Base-by-base conservation (phyloP, 768 basidiomycete genomes). In the Hypsizygus marmoreus region DNA sequence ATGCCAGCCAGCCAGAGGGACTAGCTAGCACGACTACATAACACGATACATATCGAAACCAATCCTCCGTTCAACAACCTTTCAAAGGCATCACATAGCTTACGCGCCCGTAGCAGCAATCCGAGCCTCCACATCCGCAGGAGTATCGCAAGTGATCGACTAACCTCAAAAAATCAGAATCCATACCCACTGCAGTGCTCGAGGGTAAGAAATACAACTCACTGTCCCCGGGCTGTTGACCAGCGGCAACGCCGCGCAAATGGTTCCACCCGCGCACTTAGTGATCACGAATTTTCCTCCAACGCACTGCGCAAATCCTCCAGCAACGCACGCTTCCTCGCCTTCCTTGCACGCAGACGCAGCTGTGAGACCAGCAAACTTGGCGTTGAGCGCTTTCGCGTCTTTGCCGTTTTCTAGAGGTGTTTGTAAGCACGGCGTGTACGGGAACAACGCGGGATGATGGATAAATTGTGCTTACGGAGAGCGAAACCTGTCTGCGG, bases 161-260 rank as follows among this genome's bases (percentile, higher is more conserved):
- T 57, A 13, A 2, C 9, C 19, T n/a, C 22, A 5, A 20, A 33
- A 24, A 14, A 38, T n/a, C 24, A 14, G 19, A 16, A 28, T 42
- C 29, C 48, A 28, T 4, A 1, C n/a, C 9, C 13, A 17, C 9
- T 7, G 16, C 9, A 4, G 8, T 31, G 11, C 29, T n/a, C n/a
- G n/a, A 40, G 5, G 9, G 17, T 4, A 13, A 11, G 7, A 22
- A 31, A n/a, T 16, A 32, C 10, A 11, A 53, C 54, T 32, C 30
- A 58, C 57, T 22, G 65, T 65, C 16, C 65, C 65, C 2, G 58
- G 36, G 14, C 42, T 55, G 51, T 65, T 63, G 17, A 65, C 62
- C 20, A 66, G 52, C 12, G 65, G 64, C 13, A 66, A 50, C 4
- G 62, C 62, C 1, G 59, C 53, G 44, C 65, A 66, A 42, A 54